A percentile compares a stretch with the other conserved stretches of the same genome.
Evolutionary conservation across 2,329 filamentous ascomycete genomes (phyloP).

Genomic region (Xylaria sp.): DNA sequence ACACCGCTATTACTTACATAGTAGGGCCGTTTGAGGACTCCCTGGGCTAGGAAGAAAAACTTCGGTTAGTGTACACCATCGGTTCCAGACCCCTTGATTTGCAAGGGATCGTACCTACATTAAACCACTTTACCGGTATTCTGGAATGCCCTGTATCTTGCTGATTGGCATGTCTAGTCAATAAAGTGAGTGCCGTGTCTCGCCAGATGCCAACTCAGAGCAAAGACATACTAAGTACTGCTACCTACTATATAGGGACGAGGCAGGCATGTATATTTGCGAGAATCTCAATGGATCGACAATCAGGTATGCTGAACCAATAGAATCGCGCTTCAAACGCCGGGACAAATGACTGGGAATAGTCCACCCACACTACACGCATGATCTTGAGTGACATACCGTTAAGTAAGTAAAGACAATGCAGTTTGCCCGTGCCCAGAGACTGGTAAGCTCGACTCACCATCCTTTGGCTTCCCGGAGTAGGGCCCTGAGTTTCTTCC

Average conservation of each 20-base stretch:
- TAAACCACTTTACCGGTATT: background rate
- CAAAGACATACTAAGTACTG: slow-evolving; percentile 4
- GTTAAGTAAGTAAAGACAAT: too few relatives aligned
- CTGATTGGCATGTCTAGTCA: slow-evolving; percentile 12
- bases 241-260: slow-evolving; percentile 5
- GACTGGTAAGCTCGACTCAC: background rate
- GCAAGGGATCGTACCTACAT: background rate
- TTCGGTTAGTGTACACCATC: too few relatives aligned
- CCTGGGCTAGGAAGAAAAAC: too few relatives aligned
- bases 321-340: slow-evolving; percentile 1
- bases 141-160: slow-evolving; percentile 11
- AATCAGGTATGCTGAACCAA: slow-evolving; percentile 10
- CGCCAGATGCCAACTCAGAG: slow-evolving; percentile 21
- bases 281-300: background rate
- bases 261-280: background rate
- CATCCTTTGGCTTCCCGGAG: background rate
- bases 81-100: background rate
- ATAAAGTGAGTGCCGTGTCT: background rate
- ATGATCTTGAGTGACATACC: too few relatives aligned
- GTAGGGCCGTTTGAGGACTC: too few relatives aligned
- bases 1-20: background rate
- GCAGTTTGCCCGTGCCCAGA: too few relatives aligned
- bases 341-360: background rate
- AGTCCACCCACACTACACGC: too few relatives aligned
- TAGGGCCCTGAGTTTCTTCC: too few relatives aligned